Percentiles rank a stretch among this genome's conserved stretches.
These are phyloP conservation scores for Beta corolliflora DNA, from an alignment of 179 eudicot genomes.

Conservation along the genomic window DNA sequence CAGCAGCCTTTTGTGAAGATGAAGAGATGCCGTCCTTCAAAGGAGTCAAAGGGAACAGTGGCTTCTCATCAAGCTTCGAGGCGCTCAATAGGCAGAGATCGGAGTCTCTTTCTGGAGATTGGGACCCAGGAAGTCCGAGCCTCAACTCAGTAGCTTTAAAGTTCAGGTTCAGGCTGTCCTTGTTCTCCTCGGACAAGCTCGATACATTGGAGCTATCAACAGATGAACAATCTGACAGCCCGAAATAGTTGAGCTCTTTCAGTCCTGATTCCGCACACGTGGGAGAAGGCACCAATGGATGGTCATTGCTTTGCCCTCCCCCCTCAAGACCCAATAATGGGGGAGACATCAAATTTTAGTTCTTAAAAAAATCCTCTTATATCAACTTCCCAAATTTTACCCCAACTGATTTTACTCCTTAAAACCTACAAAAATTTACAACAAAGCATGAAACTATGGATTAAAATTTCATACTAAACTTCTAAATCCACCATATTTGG, in stretches of 20 bases:
- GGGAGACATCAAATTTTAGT: slow-evolving; percentile 59
- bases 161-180: slow-evolving; percentile 59
- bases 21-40: slow-evolving; percentile 53
- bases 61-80: slow-evolving; percentile 67
- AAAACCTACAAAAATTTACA: slow-evolving; percentile 10
- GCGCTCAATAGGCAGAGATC: slow-evolving; percentile 42
- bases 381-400: not conserved
- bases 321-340: slow-evolving; percentile 69
- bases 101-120: slow-evolving; percentile 70
- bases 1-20: slow-evolving; percentile 45
- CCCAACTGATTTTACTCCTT: slow-evolving; percentile 2
- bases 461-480: too few species aligned
- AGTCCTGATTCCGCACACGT: slow-evolving; percentile 42
- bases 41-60: slow-evolving; percentile 75
- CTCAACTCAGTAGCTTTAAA: slow-evolving; percentile 91
- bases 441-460: not conserved
- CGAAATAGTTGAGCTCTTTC: slow-evolving; percentile 75
- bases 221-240: slow-evolving; percentile 78
- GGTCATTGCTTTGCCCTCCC: slow-evolving; percentile 53
- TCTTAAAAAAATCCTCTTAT: not conserved
- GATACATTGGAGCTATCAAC: slow-evolving; percentile 71
- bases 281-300: slow-evolving; percentile 46
- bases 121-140: slow-evolving; percentile 92
- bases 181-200: slow-evolving; percentile 46
- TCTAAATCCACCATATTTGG: not conserved